Conservation (phyloP, 805 yeast genomes). For the Saccharomycopsis sp. region DNA sequence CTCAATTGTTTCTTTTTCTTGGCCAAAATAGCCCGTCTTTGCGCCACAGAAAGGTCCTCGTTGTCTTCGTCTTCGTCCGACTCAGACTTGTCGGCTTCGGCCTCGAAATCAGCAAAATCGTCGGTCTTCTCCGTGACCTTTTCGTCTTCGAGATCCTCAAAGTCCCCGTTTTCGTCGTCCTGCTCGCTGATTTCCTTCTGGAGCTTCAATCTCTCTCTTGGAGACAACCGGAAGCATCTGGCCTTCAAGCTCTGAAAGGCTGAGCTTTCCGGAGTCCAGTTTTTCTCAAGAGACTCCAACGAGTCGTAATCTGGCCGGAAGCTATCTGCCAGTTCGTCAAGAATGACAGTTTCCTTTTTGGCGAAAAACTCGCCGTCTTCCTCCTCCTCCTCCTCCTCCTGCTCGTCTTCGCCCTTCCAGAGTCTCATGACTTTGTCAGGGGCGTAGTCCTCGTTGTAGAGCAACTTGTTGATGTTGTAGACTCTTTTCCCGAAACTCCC, state of each 20-base stretch:
- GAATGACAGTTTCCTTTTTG: slow-evolving; percentile 8
- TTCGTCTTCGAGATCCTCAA: slow-evolving; percentile 28
- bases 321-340: slow-evolving; percentile 11
- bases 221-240: slow-evolving; percentile 16
- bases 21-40: slow-evolving; percentile 20
- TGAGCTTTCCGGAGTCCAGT: slow-evolving; percentile 18
- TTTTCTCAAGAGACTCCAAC: slow-evolving; percentile 12
- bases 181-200: slow-evolving; percentile 18
- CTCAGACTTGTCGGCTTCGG: slow-evolving; percentile 38
- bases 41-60: slow-evolving; percentile 23
- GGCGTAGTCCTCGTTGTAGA: slow-evolving; percentile 71
- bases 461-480: slow-evolving; percentile 76
- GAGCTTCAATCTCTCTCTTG: slow-evolving; percentile 23
- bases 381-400: slow-evolving; percentile 12
- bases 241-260: slow-evolving; percentile 29
- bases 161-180: slow-evolving; percentile 27
- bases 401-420: slow-evolving; percentile 18
- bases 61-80: slow-evolving; percentile 40
- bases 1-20: slow-evolving; percentile 83
- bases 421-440: slow-evolving; percentile 57
- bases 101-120: slow-evolving; percentile 51
- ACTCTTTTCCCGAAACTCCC: slow-evolving; percentile 44
- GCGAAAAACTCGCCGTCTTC: slow-evolving; percentile 20
- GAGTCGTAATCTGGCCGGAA: slow-evolving; percentile 7
- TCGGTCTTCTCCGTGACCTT: slow-evolving; percentile 32